Base-by-base conservation (phyloP, 352 stramenopile species). In the Pythium dissotocum region DNA sequence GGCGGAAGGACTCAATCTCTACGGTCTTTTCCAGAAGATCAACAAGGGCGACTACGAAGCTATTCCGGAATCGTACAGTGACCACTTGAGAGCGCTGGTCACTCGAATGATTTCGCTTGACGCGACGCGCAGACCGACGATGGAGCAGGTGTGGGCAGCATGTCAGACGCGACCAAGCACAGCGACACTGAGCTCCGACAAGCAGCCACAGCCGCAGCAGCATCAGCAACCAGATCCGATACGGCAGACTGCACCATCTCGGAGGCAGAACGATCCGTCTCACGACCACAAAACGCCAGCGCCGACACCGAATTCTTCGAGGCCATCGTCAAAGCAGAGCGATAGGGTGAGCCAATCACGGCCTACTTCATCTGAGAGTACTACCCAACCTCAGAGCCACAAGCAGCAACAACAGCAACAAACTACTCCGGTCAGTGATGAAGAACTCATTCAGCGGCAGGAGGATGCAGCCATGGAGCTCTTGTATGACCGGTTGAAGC, bases 21-120 rank as follows among this genome's bases (percentile, higher is more conserved):
- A 94, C 35, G 85, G 86, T 0, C 77, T 98, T 14, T 98, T 98
- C 63, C 72, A 97, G 66, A 98, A 98, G 69, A 93, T 94, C 66
- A 93, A 90, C 67, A 94, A 95, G 68, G 86, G 86, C 1, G 83
- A 93, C 61, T 95, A 93, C 60, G 81, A 93, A 44, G 70, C 73
- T 0, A 74, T 93, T 6, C 66, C 80, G 4, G 64, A 76, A 9
- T 61, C 91, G 9, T 95, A 93, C 68, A 94, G 86, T 61, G 68
- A 82, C 4, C 76, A 89, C 35, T 58, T 93, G 57, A 77, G 80
- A 0, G 51, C 40, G 0, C 70, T 94, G 21, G 83, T 89, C 6
- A 83, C 76, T n/a, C 74, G 73, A 13, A 95, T 95, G 88, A 82
- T 94, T 33, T 87, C 80, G 14, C 75, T 95, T 7, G 75, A 70